Evolutionary conservation across 2,329 filamentous ascomycete species (phyloP).

Genomic region (Ophiostoma tasmaniense): DNA sequence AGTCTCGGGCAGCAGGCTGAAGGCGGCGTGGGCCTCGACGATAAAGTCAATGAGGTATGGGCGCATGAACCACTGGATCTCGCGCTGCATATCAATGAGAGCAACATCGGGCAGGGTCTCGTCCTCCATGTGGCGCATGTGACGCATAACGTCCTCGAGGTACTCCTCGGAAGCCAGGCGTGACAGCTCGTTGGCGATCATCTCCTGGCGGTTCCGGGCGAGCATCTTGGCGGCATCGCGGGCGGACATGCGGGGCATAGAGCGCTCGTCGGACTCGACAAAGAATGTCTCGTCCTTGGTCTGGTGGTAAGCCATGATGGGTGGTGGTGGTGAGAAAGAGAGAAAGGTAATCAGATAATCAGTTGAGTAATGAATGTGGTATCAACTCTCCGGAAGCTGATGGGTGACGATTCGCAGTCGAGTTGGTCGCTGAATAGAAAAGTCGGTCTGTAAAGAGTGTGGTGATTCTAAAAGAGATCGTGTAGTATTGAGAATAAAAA

Average conservation of each 20-base stretch:
- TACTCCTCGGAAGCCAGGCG: slow-evolving; percentile 81
- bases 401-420: slow-evolving; percentile 8
- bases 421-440: slow-evolving; percentile 14
- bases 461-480: slow-evolving; percentile 16
- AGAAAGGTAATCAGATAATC: not conserved
- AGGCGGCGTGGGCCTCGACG: slow-evolving; percentile 91
- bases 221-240: slow-evolving; percentile 71
- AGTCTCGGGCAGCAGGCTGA: slow-evolving; percentile 87
- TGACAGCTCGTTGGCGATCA: slow-evolving; percentile 82
- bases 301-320: slow-evolving; percentile 27
- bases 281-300: slow-evolving; percentile 42
- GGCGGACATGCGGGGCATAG: slow-evolving; percentile 51
- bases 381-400: slow-evolving; percentile 19
- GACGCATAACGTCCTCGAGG: slow-evolving; percentile 84
- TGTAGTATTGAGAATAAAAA: not conserved
- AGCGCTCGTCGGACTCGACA: slow-evolving; percentile 47
- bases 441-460: slow-evolving; percentile 25
- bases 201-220: slow-evolving; percentile 74
- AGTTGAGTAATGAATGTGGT: slow-evolving; percentile 12
- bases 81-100: slow-evolving; percentile 96
- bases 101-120: slow-evolving; percentile 93
- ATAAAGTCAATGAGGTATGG: slow-evolving; percentile 97
- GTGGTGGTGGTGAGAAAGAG: not conserved
- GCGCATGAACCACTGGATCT: slow-evolving; percentile 99
- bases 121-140: slow-evolving; percentile 93